A percentile compares a stretch with the other conserved stretches of the same genome.
phyloP scores from a whole-genome alignment of 2,329 filamentous ascomycete species.

The Talaromyces pinophilus region DNA sequence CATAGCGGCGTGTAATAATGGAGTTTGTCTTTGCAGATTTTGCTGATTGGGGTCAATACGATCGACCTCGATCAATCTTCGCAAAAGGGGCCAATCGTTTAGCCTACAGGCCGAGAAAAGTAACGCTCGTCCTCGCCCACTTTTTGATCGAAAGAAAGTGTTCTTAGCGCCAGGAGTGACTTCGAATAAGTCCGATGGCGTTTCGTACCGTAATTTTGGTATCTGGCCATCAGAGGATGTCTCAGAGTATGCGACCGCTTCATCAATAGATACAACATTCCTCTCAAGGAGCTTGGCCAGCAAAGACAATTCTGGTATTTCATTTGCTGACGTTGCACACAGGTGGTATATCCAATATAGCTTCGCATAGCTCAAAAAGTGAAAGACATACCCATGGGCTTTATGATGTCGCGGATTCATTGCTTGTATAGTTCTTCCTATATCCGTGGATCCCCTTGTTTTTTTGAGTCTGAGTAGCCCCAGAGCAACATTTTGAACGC shows the following conservation, averaged over 20 bases:
- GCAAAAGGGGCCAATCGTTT: background rate
- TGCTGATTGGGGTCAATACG: background rate
- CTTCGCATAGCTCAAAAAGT: background rate
- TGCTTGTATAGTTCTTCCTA: constrained; percentile 2
- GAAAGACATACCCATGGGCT: background rate
- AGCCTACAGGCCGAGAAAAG: background rate
- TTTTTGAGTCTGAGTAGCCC: background rate
- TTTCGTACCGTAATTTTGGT: too few relatives aligned
- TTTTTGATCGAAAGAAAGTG: too few relatives aligned
- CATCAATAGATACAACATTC: background rate
- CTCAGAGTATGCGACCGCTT: background rate
- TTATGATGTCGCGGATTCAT: background rate
- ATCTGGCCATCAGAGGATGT: background rate
- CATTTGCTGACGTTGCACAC: background rate
- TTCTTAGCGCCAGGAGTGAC: too few relatives aligned
- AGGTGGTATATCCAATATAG: background rate
- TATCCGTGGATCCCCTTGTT: background rate
- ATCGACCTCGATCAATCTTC: background rate
- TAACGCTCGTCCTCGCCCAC: background rate
- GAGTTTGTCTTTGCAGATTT: background rate
- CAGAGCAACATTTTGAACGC: background rate
- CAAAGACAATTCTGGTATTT: background rate
- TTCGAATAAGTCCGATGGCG: too few relatives aligned
- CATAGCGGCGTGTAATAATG: background rate
- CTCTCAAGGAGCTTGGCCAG: background rate